Evolutionary conservation across 1,139 yeast species (phyloP).

Genomic region (Eremothecium cymbalariae): DNA sequence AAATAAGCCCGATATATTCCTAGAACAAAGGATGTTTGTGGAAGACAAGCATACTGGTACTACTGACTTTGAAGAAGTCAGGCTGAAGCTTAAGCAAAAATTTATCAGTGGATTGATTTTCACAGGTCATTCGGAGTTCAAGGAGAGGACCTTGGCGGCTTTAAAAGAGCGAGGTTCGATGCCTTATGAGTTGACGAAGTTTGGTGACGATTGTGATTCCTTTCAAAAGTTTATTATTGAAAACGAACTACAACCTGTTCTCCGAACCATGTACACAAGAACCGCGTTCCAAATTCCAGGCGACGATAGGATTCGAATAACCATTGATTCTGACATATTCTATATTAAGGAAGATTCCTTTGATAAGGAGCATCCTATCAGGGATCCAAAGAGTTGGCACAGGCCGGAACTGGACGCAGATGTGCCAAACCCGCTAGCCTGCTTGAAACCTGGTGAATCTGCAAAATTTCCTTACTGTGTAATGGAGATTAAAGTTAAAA

Average conservation of each 20-base stretch:
- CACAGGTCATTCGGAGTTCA: constrained; percentile 38
- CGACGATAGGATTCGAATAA: constrained; percentile 81
- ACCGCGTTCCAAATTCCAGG: constrained; percentile 98
- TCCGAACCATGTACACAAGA: constrained; percentile 81
- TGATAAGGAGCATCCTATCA: constrained; percentile 75
- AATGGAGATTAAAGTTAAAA: constrained; percentile 76
- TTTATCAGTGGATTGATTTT: constrained; percentile 56
- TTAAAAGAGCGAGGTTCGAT: constrained; percentile 50
- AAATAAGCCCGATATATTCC: constrained; percentile 65
- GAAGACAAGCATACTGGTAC: constrained; percentile 50
- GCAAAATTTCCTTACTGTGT: constrained; percentile 84
- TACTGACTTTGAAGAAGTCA: constrained; percentile 36
- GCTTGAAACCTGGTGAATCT: constrained; percentile 79
- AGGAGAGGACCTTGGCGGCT: constrained; percentile 44
- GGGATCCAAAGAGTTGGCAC: constrained; percentile 89
- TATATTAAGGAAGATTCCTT: constrained; percentile 88
- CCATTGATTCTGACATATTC: constrained; percentile 79
- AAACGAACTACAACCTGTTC: constrained; percentile 68
- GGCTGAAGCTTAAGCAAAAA: constrained; percentile 70
- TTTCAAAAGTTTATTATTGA: constrained; percentile 58
- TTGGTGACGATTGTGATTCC: constrained; percentile 47
- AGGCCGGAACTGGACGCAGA: constrained; percentile 81
- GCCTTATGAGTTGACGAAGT: constrained; percentile 42
- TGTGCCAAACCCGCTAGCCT: constrained; percentile 57
- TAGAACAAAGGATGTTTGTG: constrained; percentile 69